Conservation (phyloP, 2,329 filamentous ascomycete species). For the Sarocladiaceae sp. region DNA sequence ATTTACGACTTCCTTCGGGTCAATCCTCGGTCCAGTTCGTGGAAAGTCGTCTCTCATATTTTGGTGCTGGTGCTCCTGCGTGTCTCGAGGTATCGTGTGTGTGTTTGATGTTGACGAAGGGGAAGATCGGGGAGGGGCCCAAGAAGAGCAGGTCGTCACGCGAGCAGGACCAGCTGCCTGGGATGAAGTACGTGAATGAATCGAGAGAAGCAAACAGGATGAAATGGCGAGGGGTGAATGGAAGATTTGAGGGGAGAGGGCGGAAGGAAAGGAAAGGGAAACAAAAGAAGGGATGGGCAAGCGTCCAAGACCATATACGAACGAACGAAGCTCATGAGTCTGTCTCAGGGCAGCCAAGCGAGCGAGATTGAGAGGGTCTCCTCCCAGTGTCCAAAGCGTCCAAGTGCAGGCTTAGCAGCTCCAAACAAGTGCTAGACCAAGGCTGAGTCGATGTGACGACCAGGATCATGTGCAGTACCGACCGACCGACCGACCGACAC, state of each 20-base stretch:
- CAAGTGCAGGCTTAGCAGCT: no score
- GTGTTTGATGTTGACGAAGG: background rate
- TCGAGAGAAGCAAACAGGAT: background rate
- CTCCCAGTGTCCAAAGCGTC: no score
- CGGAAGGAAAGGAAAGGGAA: background rate
- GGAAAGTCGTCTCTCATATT: slow-evolving; percentile 11
- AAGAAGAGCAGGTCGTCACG: slow-evolving; percentile 9
- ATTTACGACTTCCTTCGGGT: slow-evolving; percentile 1
- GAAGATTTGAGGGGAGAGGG: background rate
- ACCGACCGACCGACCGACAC: no score
- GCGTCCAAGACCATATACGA: no score
- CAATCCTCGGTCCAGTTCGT: slow-evolving; percentile 6
- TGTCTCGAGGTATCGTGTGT: background rate
- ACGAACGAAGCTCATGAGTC: no score
- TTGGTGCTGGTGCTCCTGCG: background rate
- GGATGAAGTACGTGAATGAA: background rate
- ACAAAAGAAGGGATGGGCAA: no score
- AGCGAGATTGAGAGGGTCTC: no score
- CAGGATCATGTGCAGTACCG: background rate
- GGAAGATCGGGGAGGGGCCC: background rate
- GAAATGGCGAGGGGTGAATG: background rate
- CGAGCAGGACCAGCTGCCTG: slow-evolving; percentile 6
- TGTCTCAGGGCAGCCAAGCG: no score
- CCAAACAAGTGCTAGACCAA: slow-evolving; percentile 5
- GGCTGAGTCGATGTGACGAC: slow-evolving; percentile 8